Percentiles rank a stretch among this genome's conserved stretches.
phyloP scores from a whole-genome alignment of 2,329 filamentous ascomycete genomes.

The Aureobasidium vineae region DNA sequence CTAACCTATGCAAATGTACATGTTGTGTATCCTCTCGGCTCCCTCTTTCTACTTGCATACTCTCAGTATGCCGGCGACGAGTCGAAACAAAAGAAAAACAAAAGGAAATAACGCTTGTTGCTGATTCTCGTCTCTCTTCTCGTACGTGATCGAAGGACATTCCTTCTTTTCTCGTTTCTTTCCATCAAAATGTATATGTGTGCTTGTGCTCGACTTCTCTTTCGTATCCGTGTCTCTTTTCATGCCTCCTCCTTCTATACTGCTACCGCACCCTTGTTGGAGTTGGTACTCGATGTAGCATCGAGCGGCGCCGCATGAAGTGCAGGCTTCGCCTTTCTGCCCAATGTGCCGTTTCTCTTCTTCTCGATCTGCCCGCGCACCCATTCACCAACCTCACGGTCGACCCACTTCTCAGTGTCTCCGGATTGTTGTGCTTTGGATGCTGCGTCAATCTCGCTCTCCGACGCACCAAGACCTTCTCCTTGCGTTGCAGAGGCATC shows the following conservation, averaged over 20 bases:
- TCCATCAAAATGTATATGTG: background rate
- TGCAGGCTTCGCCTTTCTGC: constrained; percentile 66
- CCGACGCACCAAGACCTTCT: constrained; percentile 37
- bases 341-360: constrained; percentile 59
- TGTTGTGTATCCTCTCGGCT: background rate
- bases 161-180: background rate
- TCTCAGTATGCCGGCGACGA: background rate
- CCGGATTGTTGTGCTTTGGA: constrained; percentile 10
- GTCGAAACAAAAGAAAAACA: background rate
- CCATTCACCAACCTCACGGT: constrained; percentile 85
- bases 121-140: constrained; percentile 14
- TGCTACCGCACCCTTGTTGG: constrained; percentile 19
- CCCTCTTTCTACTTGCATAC: background rate
- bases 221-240: background rate
- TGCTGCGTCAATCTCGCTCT: constrained; percentile 33
- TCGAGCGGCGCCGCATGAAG: constrained; percentile 85
- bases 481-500: constrained; percentile 26
- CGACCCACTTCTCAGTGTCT: constrained; percentile 51
- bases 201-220: background rate
- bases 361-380: constrained; percentile 69
- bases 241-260: background rate
- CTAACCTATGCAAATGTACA: constrained; percentile 16
- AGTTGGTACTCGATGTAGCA: constrained; percentile 38
- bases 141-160: background rate
- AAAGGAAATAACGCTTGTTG: background rate